Percentiles rank a stretch among this genome's conserved stretches.
These are phyloP conservation scores for Rhodotorula diobovata DNA, from an alignment of 768 basidiomycete species.

Conservation along the genomic window DNA sequence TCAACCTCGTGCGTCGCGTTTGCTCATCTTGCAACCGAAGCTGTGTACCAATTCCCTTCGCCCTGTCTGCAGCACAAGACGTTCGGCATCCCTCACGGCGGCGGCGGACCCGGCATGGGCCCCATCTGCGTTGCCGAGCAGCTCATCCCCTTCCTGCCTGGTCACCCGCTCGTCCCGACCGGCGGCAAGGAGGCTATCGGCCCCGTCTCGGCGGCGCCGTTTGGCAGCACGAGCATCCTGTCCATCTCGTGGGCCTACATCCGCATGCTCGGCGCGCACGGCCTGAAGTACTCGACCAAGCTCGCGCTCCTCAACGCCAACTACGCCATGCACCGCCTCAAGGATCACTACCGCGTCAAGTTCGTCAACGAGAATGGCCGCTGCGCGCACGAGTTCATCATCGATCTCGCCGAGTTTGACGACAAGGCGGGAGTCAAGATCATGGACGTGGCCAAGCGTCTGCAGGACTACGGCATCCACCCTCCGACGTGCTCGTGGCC, in stretches of 20 bases:
- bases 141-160: conserved; percentile 87
- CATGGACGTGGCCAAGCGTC: conserved; percentile 89
- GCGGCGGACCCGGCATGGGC: conserved; percentile 89
- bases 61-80: neutral
- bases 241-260: conserved; percentile 99
- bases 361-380: conserved; percentile 86
- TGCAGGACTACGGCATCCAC: conserved; percentile 89
- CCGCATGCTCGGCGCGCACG: conserved; percentile 96
- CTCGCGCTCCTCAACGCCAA: conserved; percentile 90
- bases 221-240: conserved; percentile 88
- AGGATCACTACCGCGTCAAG: conserved; percentile 74
- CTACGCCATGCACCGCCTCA: conserved; percentile 87
- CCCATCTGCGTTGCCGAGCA: conserved; percentile 94
- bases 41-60: too few relatives aligned
- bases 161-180: conserved; percentile 68
- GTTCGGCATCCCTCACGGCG: conserved; percentile 75
- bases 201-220: conserved; percentile 86
- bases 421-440: conserved; percentile 81
- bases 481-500: conserved; percentile 99
- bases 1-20: neutral
- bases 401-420: conserved; percentile 93
- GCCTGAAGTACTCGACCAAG: conserved; percentile 77
- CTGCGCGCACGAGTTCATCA: conserved; percentile 91
- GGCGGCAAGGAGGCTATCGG: conserved; percentile 70
- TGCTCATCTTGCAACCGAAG: neutral